Conservation (phyloP, 164 flowering plant genomes). For the Vitis amurensis region DNA sequence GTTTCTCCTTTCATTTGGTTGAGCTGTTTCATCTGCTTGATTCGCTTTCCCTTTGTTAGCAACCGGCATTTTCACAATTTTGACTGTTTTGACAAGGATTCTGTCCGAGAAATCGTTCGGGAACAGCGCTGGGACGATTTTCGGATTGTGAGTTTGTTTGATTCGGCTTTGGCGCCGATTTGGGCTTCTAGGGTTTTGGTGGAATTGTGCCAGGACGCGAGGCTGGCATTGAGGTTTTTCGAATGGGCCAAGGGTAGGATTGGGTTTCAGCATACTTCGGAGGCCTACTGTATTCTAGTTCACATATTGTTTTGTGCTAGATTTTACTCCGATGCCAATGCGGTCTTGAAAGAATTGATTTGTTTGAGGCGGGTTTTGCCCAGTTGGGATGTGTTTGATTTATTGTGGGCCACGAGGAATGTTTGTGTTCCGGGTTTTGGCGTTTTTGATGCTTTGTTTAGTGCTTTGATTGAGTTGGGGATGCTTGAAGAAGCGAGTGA, state of each 20-base stretch:
- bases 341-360: slow-evolving; percentile 44
- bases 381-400: slow-evolving; percentile 47
- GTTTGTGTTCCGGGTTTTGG: slow-evolving; percentile 54
- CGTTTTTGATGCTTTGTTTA: slow-evolving; percentile 75
- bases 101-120: slow-evolving; percentile 33
- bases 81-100: slow-evolving; percentile 30
- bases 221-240: slow-evolving; percentile 58
- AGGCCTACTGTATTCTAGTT: slow-evolving; percentile 60
- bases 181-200: slow-evolving; percentile 52
- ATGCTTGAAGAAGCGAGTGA: slow-evolving; percentile 66
- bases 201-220: slow-evolving; percentile 46
- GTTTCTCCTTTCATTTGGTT: slow-evolving; percentile 26
- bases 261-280: slow-evolving; percentile 51
- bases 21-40: slow-evolving; percentile 32
- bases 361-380: slow-evolving; percentile 22
- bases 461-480: slow-evolving; percentile 61
- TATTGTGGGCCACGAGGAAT: slow-evolving; percentile 63
- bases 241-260: slow-evolving; percentile 44
- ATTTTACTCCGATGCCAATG: slow-evolving; percentile 57
- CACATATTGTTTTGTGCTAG: slow-evolving; percentile 64
- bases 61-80: slow-evolving; percentile 1
- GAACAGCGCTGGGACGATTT: slow-evolving; percentile 56
- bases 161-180: slow-evolving; percentile 51
- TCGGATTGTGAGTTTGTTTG: slow-evolving; percentile 35
- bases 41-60: slow-evolving; percentile 32